These are phyloP conservation scores for Orbilia ellipsospora DNA, from an alignment of 2,329 filamentous ascomycete genomes.

Conservation along the genomic window DNA sequence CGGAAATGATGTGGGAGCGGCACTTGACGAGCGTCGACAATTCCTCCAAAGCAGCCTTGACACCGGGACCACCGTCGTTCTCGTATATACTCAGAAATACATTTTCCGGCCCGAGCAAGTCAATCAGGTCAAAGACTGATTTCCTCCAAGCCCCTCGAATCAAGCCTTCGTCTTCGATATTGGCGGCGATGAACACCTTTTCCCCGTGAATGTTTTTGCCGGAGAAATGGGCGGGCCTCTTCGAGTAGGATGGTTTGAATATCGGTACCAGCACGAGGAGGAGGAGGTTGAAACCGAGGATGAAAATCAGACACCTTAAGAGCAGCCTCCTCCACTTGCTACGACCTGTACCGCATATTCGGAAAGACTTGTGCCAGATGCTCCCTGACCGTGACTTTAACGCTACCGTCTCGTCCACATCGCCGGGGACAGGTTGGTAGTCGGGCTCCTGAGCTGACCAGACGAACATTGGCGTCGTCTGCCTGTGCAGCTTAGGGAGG, in stretches of 20 bases:
- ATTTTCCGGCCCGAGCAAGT: slow-evolving; percentile 74
- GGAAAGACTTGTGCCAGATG: background rate
- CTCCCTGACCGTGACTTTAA: too few relatives aligned
- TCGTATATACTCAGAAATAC: slow-evolving; percentile 80
- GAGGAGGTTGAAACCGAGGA: background rate
- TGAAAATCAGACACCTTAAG: background rate
- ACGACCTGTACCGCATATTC: background rate
- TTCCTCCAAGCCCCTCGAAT: slow-evolving; percentile 74
- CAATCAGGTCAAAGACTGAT: slow-evolving; percentile 71
- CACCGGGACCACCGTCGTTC: slow-evolving; percentile 72
- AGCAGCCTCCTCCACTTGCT: slow-evolving; percentile 8
- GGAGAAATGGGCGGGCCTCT: slow-evolving; percentile 56
- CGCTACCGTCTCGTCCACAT: too few relatives aligned
- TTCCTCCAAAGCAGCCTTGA: slow-evolving; percentile 67
- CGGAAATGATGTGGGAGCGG: slow-evolving; percentile 68
- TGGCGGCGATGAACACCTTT: slow-evolving; percentile 79
- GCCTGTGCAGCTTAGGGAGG: too few relatives aligned
- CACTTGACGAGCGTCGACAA: slow-evolving; percentile 66
- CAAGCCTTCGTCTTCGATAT: slow-evolving; percentile 75
- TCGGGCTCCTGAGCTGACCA: too few relatives aligned
- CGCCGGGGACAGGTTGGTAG: too few relatives aligned
- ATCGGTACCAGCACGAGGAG: slow-evolving; percentile 60
- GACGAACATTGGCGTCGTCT: too few relatives aligned
- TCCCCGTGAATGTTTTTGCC: slow-evolving; percentile 66
- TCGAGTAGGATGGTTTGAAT: slow-evolving; percentile 64